These are phyloP conservation scores for Xylariaceae sp. DNA, from an alignment of 2,329 filamentous ascomycete genomes.

Conservation along the genomic window DNA sequence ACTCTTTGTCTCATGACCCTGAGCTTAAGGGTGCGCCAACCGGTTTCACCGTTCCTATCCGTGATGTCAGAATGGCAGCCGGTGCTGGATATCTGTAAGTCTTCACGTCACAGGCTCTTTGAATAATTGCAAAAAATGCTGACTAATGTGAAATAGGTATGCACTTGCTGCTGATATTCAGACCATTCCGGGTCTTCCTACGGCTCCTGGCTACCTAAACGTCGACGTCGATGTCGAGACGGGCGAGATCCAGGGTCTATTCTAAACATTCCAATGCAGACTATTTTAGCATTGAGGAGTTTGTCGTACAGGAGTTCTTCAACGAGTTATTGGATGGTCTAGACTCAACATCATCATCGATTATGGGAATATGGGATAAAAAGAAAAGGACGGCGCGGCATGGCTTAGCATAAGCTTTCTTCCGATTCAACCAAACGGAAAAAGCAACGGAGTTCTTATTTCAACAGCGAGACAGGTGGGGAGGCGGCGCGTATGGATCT, in stretches of 20 bases:
- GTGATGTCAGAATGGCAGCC: constrained; percentile 89
- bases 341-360: constrained; percentile 19
- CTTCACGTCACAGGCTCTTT: not conserved
- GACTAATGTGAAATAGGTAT: constrained; percentile 54
- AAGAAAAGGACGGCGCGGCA: constrained; percentile 4
- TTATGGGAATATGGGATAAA: too few relatives aligned
- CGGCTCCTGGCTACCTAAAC: constrained; percentile 91
- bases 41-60: constrained; percentile 90
- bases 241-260: constrained; percentile 84
- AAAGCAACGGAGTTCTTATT: constrained; percentile 6
- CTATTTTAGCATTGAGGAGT: constrained; percentile 1
- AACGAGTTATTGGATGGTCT: constrained; percentile 5
- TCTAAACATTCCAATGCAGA: constrained; percentile 54
- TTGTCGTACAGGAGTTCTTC: constrained; percentile 10
- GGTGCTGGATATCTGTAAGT: constrained; percentile 87
- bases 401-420: constrained; percentile 12
- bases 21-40: constrained; percentile 91
- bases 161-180: constrained; percentile 96
- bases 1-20: constrained; percentile 90
- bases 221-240: constrained; percentile 81
- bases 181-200: constrained; percentile 93
- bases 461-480: too few relatives aligned
- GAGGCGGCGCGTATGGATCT: not conserved
- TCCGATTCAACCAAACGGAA: constrained; percentile 19
- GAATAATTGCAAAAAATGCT: constrained; percentile 27